phyloP scores from a whole-genome alignment of 169 alveolate genomes.

The Haemoproteus tartakovskyi region DNA sequence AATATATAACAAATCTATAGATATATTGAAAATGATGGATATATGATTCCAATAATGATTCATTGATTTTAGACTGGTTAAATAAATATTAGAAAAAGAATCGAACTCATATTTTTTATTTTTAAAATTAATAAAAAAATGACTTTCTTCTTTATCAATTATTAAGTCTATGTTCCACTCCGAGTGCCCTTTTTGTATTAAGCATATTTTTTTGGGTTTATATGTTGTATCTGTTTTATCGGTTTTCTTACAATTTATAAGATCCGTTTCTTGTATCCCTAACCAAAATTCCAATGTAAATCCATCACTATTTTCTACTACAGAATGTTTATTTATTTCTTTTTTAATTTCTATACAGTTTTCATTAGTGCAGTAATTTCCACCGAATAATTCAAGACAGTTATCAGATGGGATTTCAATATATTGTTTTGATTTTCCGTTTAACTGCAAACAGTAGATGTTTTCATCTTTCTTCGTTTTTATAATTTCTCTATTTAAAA shows the following conservation, averaged over 20 bases:
- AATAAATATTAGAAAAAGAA: constrained; percentile 5
- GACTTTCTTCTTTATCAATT: constrained; percentile 26
- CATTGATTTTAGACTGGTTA: constrained; percentile 2
- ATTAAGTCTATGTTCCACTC: constrained; percentile 23
- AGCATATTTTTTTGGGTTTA: constrained; percentile 7
- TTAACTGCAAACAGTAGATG: constrained; percentile 13
- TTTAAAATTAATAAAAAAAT: constrained; percentile 22
- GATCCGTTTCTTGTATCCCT: constrained; percentile 9
- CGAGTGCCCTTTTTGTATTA: constrained; percentile 33
- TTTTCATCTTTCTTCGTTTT: too few species aligned
- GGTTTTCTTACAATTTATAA: neutral
- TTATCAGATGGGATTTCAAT: constrained; percentile 19
- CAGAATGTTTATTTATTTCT: constrained; percentile 13
- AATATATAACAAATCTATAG: constrained; percentile 39
- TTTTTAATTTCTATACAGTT: constrained; percentile 19
- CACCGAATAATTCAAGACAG: constrained; percentile 42
- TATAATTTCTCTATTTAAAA: too few species aligned
- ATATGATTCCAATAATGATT: constrained; percentile 23
- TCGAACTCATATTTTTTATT: constrained; percentile 16
- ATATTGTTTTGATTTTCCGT: constrained; percentile 20
- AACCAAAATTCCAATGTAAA: constrained; percentile 62
- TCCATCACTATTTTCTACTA: constrained; percentile 33
- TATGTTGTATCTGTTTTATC: neutral
- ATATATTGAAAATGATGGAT: constrained; percentile 23
- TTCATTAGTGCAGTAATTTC: constrained; percentile 47